phyloP scores from a whole-genome alignment of 805 yeast genomes.

The Monosporozyma unispora region DNA sequence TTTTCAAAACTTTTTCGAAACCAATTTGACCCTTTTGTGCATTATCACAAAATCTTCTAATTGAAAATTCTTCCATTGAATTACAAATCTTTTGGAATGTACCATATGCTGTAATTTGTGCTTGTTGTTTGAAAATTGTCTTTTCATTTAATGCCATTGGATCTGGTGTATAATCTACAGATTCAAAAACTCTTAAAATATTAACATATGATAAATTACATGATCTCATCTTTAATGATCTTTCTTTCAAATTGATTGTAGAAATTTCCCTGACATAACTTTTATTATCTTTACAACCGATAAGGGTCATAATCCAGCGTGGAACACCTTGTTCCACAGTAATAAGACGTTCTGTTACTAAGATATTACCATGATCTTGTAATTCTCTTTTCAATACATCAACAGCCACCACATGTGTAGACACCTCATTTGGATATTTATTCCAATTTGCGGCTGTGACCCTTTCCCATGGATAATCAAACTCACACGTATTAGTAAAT shows the following conservation, averaged over 20 bases:
- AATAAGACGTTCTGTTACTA: conserved; percentile 78
- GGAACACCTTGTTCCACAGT: conserved; percentile 87
- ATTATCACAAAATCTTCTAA: conserved; percentile 80
- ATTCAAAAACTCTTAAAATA: conserved; percentile 72
- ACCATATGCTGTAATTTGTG: conserved; percentile 82
- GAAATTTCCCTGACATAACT: conserved; percentile 86
- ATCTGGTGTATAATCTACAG: conserved; percentile 75
- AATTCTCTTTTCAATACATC: conserved; percentile 75
- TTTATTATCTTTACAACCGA: conserved; percentile 69
- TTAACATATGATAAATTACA: conserved; percentile 75
- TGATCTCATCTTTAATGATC: conserved; percentile 71
- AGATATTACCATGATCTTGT: conserved; percentile 40
- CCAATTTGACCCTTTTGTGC: conserved; percentile 77
- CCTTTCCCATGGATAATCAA: conserved; percentile 85
- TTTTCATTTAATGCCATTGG: conserved; percentile 37
- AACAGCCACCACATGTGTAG: conserved; percentile 89
- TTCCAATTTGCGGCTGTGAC: conserved; percentile 96
- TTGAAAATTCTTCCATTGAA: conserved; percentile 86
- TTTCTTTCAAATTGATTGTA: conserved; percentile 59
- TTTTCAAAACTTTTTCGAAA: conserved; percentile 67
- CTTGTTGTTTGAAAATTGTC: conserved; percentile 71
- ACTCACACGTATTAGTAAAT: conserved; percentile 59
- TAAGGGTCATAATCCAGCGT: conserved; percentile 59
- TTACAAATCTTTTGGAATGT: conserved; percentile 61
- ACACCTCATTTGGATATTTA: conserved; percentile 89